Percentiles rank a stretch among this genome's conserved stretches.
These are phyloP conservation scores for Stenogyne calaminthoides DNA, from an alignment of 305 asterid species.

Conservation along the genomic window DNA sequence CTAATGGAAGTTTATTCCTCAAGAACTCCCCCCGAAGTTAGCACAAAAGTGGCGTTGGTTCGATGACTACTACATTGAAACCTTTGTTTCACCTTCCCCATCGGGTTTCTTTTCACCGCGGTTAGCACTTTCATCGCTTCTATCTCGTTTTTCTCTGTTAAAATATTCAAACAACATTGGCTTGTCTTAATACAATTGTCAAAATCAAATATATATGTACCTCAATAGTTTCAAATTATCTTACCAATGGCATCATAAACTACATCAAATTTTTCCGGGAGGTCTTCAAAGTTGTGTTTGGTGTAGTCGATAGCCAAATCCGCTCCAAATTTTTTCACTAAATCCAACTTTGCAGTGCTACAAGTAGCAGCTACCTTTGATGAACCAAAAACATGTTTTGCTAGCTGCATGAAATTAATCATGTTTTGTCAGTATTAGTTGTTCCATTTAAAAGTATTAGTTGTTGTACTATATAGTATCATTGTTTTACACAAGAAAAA, in stretches of 20 bases:
- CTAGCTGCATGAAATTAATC: constrained; percentile 21
- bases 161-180: background rate
- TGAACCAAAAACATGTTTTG: constrained; percentile 70
- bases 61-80: constrained; percentile 54
- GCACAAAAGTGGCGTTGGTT: constrained; percentile 57
- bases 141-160: constrained; percentile 63
- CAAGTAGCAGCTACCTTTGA: constrained; percentile 65
- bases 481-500: no score
- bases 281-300: constrained; percentile 37
- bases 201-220: no score
- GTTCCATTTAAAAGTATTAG: no score
- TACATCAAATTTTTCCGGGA: constrained; percentile 58
- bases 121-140: constrained; percentile 63
- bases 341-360: constrained; percentile 57
- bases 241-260: constrained; percentile 74
- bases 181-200: no score
- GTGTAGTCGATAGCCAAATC: constrained; percentile 33
- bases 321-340: constrained; percentile 61
- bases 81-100: no score
- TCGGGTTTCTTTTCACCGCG: no score
- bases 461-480: no score
- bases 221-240: constrained; percentile 4
- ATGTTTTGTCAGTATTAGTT: no score
- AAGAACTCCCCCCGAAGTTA: constrained; percentile 60
- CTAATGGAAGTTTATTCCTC: no score